A percentile compares a stretch with the other conserved stretches of the same genome.
Conservation (phyloP, 2,329 filamentous ascomycete genomes). For the Verticillium longisporum region DNA sequence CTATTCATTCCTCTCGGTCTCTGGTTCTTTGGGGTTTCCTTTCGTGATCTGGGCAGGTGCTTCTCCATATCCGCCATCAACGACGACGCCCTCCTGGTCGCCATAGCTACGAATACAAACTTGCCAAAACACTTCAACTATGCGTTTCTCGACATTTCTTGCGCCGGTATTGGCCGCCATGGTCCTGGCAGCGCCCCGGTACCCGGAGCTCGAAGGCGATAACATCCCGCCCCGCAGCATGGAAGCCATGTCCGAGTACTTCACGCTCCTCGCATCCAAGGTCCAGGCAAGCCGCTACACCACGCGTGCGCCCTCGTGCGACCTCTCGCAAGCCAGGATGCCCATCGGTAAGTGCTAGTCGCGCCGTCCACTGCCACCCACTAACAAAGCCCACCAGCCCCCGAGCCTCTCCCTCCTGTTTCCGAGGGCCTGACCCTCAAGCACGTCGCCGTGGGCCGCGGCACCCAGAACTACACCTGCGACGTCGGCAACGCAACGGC, state of each 20-base stretch:
- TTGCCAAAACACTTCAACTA: constrained; percentile 23
- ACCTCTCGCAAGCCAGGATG: constrained; percentile 45
- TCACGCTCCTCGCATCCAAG: constrained; percentile 51
- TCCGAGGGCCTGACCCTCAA: constrained; percentile 49
- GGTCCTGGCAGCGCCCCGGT: constrained; percentile 36
- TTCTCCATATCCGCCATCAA: not conserved
- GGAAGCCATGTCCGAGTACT: constrained; percentile 48
- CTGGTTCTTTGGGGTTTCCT: constrained; percentile 4
- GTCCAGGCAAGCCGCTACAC: constrained; percentile 39
- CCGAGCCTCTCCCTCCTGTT: constrained; percentile 54
- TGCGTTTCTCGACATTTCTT: constrained; percentile 43
- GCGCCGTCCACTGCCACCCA: constrained; percentile 1
- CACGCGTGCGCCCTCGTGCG: constrained; percentile 38
- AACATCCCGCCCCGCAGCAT: constrained; percentile 17
- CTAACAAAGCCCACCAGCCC: constrained; percentile 32
- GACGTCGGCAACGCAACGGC: constrained; percentile 50
- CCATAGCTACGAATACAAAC: constrained; percentile 1
- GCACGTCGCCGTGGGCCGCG: constrained; percentile 55
- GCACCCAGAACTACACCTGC: constrained; percentile 85
- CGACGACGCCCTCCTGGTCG: not conserved
- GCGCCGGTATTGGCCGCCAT: constrained; percentile 38
- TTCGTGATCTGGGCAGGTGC: constrained; percentile 1
- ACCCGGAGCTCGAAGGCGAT: constrained; percentile 30
- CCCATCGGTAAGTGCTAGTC: constrained; percentile 34
- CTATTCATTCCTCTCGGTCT: constrained; percentile 6